phyloP scores from a whole-genome alignment of 2,329 filamentous ascomycete species.

The Penicillium aurantiogriseum region DNA sequence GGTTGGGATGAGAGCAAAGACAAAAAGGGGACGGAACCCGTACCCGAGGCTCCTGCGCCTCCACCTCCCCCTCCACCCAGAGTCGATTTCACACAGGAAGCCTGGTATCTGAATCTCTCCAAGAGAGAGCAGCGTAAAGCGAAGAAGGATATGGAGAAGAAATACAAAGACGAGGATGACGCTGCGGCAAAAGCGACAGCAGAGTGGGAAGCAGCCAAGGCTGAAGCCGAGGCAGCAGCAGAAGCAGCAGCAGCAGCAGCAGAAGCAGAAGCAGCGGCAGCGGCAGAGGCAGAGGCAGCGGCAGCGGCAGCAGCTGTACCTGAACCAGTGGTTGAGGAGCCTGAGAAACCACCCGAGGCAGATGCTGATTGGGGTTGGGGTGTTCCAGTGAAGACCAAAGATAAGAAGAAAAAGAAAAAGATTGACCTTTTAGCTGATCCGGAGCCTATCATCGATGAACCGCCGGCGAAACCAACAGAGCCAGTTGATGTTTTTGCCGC shows the following conservation, averaged over 20 bases:
- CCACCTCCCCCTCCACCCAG: slow-evolving; percentile 22
- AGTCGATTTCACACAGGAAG: slow-evolving; percentile 28
- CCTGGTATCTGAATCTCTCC: slow-evolving; percentile 31
- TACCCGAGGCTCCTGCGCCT: slow-evolving; percentile 13
- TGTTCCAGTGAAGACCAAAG: slow-evolving; percentile 29
- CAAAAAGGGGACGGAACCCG: slow-evolving; percentile 29
- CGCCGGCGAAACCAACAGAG: slow-evolving; percentile 22
- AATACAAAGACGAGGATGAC: slow-evolving; percentile 22
- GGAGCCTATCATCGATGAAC: slow-evolving; percentile 23
- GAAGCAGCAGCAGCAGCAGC: not conserved
- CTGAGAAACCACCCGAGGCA: slow-evolving; percentile 13
- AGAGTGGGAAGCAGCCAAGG: slow-evolving; percentile 12
- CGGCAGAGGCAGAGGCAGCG: slow-evolving; percentile 2
- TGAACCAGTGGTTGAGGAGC: slow-evolving; percentile 12
- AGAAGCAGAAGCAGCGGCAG: not conserved
- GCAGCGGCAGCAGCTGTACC: slow-evolving; percentile 10
- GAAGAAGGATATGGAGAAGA: slow-evolving; percentile 32
- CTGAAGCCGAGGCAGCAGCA: slow-evolving; percentile 6
- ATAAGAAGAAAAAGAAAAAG: slow-evolving; percentile 38
- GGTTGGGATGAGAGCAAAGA: slow-evolving; percentile 29
- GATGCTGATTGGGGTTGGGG: slow-evolving; percentile 35
- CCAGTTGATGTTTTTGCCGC: slow-evolving; percentile 28
- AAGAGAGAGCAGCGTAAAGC: slow-evolving; percentile 34
- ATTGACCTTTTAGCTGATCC: slow-evolving; percentile 27
- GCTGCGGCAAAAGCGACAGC: slow-evolving; percentile 2